A percentile compares a stretch with the other conserved stretches of the same genome.
These are phyloP conservation scores for Adenanthera pavonina DNA, from an alignment of 306 rosid species.

Conservation along the genomic window DNA sequence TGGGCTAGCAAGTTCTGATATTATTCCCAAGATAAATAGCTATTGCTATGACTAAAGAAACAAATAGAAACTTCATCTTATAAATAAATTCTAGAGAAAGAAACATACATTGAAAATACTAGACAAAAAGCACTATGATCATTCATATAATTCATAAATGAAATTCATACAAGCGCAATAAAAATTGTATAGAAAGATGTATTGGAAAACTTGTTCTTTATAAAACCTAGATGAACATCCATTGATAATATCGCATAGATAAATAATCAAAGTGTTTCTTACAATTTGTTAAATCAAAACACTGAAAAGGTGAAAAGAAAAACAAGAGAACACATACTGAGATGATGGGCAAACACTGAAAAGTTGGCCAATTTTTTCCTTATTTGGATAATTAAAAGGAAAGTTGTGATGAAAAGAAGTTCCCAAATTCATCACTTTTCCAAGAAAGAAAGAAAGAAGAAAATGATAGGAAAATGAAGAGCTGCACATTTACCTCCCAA, in stretches of 20 bases:
- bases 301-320: conserved; percentile 35
- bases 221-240: conserved; percentile 46
- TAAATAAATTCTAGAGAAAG: background rate
- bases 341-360: too few species aligned
- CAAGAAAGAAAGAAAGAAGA: too few species aligned
- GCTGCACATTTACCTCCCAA: too few species aligned
- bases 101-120: background rate
- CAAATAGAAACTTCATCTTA: background rate
- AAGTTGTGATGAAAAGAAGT: too few species aligned
- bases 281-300: conserved; percentile 51
- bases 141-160: conserved; percentile 12
- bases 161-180: background rate
- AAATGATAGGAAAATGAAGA: too few species aligned
- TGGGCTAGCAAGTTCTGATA: background rate
- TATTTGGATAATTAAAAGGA: too few species aligned
- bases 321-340: conserved; percentile 30
- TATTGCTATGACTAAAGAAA: background rate
- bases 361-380: too few species aligned
- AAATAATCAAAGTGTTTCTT: conserved; percentile 54
- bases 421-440: too few species aligned
- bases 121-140: background rate
- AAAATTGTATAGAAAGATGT: conserved; percentile 30
- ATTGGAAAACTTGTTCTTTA: conserved; percentile 27
- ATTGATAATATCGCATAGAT: conserved; percentile 48
- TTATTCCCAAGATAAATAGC: background rate